These are phyloP conservation scores for Capsella rubella DNA, from an alignment of 441 rosid species.

Conservation along the genomic window DNA sequence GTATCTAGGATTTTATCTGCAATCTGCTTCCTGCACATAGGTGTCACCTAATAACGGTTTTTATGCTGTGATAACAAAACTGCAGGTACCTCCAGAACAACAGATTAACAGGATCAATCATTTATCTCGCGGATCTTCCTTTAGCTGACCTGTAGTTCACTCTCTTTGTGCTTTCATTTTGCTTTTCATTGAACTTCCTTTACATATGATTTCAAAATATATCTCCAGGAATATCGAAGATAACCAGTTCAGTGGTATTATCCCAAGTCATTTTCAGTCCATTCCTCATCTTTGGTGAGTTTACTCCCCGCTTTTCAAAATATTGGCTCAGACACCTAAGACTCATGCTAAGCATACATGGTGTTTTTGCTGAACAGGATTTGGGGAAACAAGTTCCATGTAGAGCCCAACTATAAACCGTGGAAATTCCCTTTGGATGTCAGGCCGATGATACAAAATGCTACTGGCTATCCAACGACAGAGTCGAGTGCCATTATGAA, in stretches of 20 bases:
- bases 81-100: slow-evolving; percentile 89
- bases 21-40: slow-evolving; percentile 23
- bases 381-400: slow-evolving; percentile 78
- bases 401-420: slow-evolving; percentile 64
- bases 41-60: slow-evolving; percentile 4
- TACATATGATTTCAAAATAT: slow-evolving; percentile 40
- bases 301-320: slow-evolving; percentile 14
- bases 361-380: slow-evolving; percentile 62
- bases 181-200: slow-evolving; percentile 31
- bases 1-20: slow-evolving; percentile 38
- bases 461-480: slow-evolving; percentile 66
- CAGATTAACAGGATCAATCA: slow-evolving; percentile 89
- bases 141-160: slow-evolving; percentile 72
- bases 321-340: slow-evolving; percentile 11
- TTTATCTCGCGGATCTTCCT: slow-evolving; percentile 79
- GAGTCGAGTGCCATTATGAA: slow-evolving; percentile 82
- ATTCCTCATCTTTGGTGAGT: slow-evolving; percentile 88
- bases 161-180: slow-evolving; percentile 31
- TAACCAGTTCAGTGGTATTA: slow-evolving; percentile 86
- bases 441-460: slow-evolving; percentile 55
- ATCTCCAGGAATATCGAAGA: slow-evolving; percentile 76
- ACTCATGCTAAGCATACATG: slow-evolving; percentile 23
- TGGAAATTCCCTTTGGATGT: slow-evolving; percentile 80
- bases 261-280: slow-evolving; percentile 83
- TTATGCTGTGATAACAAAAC: slow-evolving; percentile 28